phyloP scores from a whole-genome alignment of 768 basidiomycete species.

The Dacryopinax spathularia region DNA sequence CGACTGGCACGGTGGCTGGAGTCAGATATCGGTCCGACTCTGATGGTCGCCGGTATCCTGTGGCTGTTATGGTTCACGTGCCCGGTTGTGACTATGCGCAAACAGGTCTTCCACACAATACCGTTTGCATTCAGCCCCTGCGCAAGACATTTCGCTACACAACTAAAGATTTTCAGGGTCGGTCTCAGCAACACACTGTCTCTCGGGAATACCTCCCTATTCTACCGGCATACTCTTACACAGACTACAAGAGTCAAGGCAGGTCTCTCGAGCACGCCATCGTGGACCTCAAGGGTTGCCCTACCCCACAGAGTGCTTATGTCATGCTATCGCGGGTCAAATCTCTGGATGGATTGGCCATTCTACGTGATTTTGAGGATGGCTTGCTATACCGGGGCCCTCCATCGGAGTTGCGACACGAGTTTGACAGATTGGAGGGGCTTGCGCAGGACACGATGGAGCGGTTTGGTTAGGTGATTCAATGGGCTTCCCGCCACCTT shows the following conservation, averaged over 20 bases:
- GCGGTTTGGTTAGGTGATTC: no score
- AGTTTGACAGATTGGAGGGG: background rate
- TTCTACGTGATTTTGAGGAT: background rate
- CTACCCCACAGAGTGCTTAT: background rate
- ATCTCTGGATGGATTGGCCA: background rate
- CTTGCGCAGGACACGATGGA: background rate
- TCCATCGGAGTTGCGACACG: background rate
- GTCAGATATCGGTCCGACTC: background rate
- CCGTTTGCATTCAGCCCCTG: background rate
- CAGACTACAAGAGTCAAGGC: constrained; percentile 9
- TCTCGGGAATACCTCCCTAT: constrained; percentile 1
- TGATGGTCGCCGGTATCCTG: background rate
- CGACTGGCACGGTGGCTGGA: background rate
- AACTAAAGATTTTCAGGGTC: background rate
- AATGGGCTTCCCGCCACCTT: no score
- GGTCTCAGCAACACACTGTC: background rate
- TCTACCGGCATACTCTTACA: constrained; percentile 8
- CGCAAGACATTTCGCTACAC: background rate
- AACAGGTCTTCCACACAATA: background rate
- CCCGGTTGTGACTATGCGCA: background rate
- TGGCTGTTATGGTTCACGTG: background rate
- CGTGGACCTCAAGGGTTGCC: background rate
- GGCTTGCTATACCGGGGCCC: background rate
- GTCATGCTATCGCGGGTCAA: background rate
- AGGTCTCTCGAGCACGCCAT: background rate